These are phyloP conservation scores for Pseudocercospora cruenta DNA, from an alignment of 2,329 filamentous ascomycete species.

Conservation along the genomic window DNA sequence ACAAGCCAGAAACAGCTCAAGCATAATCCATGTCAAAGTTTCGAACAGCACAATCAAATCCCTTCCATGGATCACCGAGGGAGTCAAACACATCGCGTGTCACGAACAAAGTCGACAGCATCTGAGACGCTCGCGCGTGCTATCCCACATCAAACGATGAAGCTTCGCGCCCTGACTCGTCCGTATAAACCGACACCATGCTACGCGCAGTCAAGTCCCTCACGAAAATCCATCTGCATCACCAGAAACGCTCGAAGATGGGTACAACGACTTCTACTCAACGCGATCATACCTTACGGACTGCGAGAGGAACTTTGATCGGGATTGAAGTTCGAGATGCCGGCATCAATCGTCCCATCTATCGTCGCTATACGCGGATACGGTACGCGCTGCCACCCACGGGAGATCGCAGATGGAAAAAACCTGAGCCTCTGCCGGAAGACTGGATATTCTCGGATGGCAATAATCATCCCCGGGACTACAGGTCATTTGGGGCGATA, in stretches of 20 bases:
- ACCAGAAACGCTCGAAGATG: slow-evolving; percentile 12
- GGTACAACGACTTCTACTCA: slow-evolving; percentile 17
- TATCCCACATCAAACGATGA: not conserved
- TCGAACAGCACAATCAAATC: not conserved
- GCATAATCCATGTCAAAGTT: slow-evolving; percentile 3
- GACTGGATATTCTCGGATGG: slow-evolving; percentile 28
- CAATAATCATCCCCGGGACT: slow-evolving; percentile 23
- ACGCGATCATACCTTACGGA: slow-evolving; percentile 18
- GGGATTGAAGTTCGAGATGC: slow-evolving; percentile 24
- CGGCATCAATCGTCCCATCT: slow-evolving; percentile 19
- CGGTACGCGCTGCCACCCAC: slow-evolving; percentile 25
- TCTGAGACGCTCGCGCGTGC: not conserved
- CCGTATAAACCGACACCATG: slow-evolving; percentile 9
- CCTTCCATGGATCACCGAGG: not conserved
- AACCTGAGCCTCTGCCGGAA: slow-evolving; percentile 23
- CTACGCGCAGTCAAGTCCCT: slow-evolving; percentile 19
- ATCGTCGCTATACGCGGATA: slow-evolving; percentile 22
- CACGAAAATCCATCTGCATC: slow-evolving; percentile 8
- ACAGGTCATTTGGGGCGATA: slow-evolving; percentile 22
- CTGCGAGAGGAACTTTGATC: slow-evolving; percentile 22
- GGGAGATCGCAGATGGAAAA: slow-evolving; percentile 24
- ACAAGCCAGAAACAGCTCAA: not conserved
- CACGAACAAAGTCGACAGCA: not conserved
- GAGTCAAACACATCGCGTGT: not conserved
- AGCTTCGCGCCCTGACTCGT: not conserved